Conservation (phyloP, 2,329 filamentous ascomycete genomes). For the Aspergillaceae sp. region DNA sequence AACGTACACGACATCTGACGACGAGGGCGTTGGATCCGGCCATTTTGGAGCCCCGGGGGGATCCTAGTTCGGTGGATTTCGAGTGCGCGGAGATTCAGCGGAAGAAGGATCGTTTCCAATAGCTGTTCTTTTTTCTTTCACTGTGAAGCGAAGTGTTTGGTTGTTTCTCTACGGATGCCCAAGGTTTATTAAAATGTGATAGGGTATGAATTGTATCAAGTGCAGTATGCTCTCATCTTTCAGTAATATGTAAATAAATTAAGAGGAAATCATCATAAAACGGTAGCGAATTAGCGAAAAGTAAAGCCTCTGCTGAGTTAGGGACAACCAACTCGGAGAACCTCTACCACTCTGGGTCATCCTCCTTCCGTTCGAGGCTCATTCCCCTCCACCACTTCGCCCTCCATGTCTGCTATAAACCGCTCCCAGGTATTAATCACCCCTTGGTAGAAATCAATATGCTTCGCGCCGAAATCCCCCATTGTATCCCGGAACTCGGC, state of each 20-base stretch:
- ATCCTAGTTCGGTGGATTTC: slow-evolving; percentile 20
- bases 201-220: neutral
- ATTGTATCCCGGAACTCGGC: slow-evolving; percentile 84
- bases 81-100: slow-evolving; percentile 18
- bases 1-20: slow-evolving; percentile 17
- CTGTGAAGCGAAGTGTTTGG: neutral
- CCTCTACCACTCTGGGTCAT: neutral
- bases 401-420: slow-evolving; percentile 84
- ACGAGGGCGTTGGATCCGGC: slow-evolving; percentile 20
- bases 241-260: no score
- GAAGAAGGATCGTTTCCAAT: neutral
- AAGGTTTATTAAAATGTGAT: neutral
- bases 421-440: slow-evolving; percentile 78
- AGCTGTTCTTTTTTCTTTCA: neutral
- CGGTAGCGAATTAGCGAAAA: no score
- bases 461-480: slow-evolving; percentile 70
- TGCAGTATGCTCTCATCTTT: no score
- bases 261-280: neutral
- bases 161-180: neutral
- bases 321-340: neutral
- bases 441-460: slow-evolving; percentile 76
- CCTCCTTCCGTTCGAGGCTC: neutral
- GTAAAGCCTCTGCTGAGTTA: no score
- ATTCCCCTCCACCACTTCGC: slow-evolving; percentile 35
- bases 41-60: slow-evolving; percentile 16